Conservation (phyloP, 495 filamentous ascomycete species). For the Penicillium arizonense region DNA sequence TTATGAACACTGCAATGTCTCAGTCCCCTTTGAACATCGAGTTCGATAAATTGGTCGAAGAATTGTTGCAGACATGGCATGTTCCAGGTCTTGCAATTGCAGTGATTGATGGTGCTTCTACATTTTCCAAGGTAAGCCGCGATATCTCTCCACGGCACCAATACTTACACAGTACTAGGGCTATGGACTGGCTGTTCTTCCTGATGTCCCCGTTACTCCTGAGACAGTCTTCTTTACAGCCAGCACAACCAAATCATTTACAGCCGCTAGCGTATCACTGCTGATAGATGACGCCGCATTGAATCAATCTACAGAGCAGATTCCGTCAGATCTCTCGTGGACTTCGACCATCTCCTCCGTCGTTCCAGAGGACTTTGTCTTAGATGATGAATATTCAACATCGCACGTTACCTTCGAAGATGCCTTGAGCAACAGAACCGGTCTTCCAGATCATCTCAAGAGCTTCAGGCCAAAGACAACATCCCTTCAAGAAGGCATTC, state of each 20-base stretch:
- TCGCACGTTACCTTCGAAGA: slow-evolving; percentile 47
- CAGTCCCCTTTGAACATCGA: slow-evolving; percentile 20
- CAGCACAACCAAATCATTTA: slow-evolving; percentile 60
- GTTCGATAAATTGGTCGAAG: slow-evolving; percentile 37
- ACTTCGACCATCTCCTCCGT: slow-evolving; percentile 32
- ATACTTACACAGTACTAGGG: slow-evolving; percentile 35
- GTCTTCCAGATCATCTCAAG: slow-evolving; percentile 38
- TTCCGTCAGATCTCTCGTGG: too few relatives aligned
- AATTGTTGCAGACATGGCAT: slow-evolving; percentile 44
- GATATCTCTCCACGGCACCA: not conserved
- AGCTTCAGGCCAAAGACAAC: not conserved
- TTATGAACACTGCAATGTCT: too few relatives aligned
- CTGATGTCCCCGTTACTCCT: slow-evolving; percentile 17
- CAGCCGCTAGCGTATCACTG: slow-evolving; percentile 29
- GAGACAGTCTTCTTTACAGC: slow-evolving; percentile 38
- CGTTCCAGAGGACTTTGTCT: slow-evolving; percentile 53
- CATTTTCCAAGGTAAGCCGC: slow-evolving; percentile 40
- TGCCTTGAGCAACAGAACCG: slow-evolving; percentile 49
- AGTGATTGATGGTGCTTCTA: slow-evolving; percentile 43
- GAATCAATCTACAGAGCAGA: too few relatives aligned
- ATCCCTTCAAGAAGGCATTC: slow-evolving; percentile 18
- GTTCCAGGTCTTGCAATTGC: slow-evolving; percentile 51
- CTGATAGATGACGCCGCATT: too few relatives aligned
- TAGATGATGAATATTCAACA: slow-evolving; percentile 43
- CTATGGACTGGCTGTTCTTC: slow-evolving; percentile 45